These are phyloP conservation scores for Tricholoma hemisulphureum DNA, from an alignment of 768 basidiomycete species.

Conservation along the genomic window DNA sequence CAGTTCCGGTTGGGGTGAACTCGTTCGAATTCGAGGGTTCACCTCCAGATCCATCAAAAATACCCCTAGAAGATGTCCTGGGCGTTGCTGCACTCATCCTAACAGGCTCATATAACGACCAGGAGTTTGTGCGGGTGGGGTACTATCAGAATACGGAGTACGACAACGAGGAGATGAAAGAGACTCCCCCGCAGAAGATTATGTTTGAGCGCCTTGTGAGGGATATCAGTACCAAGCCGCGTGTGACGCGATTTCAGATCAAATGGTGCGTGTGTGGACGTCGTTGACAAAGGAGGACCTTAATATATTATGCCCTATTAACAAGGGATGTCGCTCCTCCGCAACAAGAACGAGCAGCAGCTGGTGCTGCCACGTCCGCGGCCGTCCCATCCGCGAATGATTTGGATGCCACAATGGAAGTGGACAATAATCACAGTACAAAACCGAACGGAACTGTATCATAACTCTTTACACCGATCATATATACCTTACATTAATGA, in stretches of 20 bases:
- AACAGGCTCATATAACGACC: slow-evolving; percentile 93
- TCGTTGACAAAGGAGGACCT: background rate
- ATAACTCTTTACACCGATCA: slow-evolving; percentile 11
- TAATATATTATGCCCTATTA: background rate
- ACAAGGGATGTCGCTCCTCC: slow-evolving; percentile 67
- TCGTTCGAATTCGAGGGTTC: slow-evolving; percentile 94
- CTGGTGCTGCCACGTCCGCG: slow-evolving; percentile 69
- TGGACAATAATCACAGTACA: slow-evolving; percentile 17
- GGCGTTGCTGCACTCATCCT: slow-evolving; percentile 97
- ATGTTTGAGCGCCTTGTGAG: slow-evolving; percentile 78
- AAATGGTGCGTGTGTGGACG: slow-evolving; percentile 62
- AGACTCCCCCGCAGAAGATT: slow-evolving; percentile 64
- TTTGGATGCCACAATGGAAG: slow-evolving; percentile 42
- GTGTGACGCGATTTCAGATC: slow-evolving; percentile 91
- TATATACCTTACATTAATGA: background rate
- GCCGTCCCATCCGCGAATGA: slow-evolving; percentile 74
- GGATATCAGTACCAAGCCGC: slow-evolving; percentile 86
- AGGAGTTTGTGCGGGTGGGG: slow-evolving; percentile 98
- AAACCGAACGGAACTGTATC: slow-evolving; percentile 21
- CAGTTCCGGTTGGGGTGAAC: slow-evolving; percentile 95
- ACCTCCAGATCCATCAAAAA: slow-evolving; percentile 78
- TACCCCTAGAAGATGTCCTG: slow-evolving; percentile 86
- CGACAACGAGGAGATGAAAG: slow-evolving; percentile 90
- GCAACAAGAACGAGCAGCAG: slow-evolving; percentile 39
- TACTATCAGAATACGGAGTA: slow-evolving; percentile 99